A percentile compares a stretch with the other conserved stretches of the same genome.
Conservation (phyloP, 2,329 filamentous ascomycete genomes). For the Colletotrichum gloeosporioides region DNA sequence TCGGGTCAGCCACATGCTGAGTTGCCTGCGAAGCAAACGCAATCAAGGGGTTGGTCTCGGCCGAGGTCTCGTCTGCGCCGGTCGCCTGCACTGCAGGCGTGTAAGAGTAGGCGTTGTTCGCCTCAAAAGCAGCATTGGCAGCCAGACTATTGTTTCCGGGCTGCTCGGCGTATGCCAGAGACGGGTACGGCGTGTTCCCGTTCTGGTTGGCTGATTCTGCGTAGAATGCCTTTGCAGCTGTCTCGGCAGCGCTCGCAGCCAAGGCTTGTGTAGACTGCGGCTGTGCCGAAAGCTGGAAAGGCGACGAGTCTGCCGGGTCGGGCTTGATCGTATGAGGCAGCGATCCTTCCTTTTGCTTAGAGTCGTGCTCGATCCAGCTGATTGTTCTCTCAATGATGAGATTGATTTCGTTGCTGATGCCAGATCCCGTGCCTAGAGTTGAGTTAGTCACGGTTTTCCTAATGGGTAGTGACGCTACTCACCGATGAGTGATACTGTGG, state of each 20-base stretch:
- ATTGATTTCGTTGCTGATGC: conserved; percentile 49
- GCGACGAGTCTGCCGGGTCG: not conserved
- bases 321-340: conserved; percentile 4
- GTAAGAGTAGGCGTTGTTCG: conserved; percentile 17
- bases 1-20: conserved; percentile 34
- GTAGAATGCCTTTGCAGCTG: conserved; percentile 34
- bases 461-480: conserved; percentile 27
- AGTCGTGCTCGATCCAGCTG: conserved; percentile 55
- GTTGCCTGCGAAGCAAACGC: conserved; percentile 44
- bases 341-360: conserved; percentile 29
- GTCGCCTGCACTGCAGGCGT: not conserved
- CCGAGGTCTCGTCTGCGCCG: conserved; percentile 25
- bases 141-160: conserved; percentile 24
- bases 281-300: conserved; percentile 1
- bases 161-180: conserved; percentile 34
- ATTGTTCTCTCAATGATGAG: conserved; percentile 58
- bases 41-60: conserved; percentile 41
- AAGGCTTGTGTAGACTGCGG: not conserved
- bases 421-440: conserved; percentile 46
- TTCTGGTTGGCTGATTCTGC: conserved; percentile 27
- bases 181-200: conserved; percentile 32
- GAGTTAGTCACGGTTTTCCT: conserved; percentile 6
- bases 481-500: conserved; percentile 72
- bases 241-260: conserved; percentile 14
- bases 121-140: conserved; percentile 8